These are phyloP conservation scores for Pichia sp. DNA, from an alignment of 1,139 yeast species.

Conservation along the genomic window DNA sequence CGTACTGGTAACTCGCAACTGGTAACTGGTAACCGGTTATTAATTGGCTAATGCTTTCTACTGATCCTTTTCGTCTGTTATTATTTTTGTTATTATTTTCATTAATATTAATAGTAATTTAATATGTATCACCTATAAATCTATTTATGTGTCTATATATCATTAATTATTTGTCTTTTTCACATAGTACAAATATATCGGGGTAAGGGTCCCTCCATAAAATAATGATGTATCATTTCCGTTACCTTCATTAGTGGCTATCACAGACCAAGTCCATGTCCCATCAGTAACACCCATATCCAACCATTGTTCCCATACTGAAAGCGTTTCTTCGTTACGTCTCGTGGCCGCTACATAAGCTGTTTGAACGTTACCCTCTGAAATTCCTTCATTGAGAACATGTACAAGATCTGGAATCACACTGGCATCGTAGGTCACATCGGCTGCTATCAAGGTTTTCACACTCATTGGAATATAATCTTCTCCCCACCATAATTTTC, in stretches of 20 bases:
- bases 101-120: no score
- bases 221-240: neutral
- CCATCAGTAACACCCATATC: constrained; percentile 17
- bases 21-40: no score
- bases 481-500: constrained; percentile 57
- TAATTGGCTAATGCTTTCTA: no score
- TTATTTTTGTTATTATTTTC: no score
- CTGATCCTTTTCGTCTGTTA: no score
- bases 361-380: constrained; percentile 19
- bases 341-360: constrained; percentile 69
- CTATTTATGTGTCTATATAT: no score
- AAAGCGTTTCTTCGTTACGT: constrained; percentile 54
- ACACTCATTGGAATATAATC: constrained; percentile 33
- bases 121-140: no score
- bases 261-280: neutral
- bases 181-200: no score
- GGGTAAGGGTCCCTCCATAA: neutral
- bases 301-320: constrained; percentile 46
- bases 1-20: no score
- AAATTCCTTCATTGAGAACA: constrained; percentile 37
- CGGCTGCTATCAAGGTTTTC: constrained; percentile 68
- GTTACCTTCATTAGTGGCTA: neutral
- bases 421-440: constrained; percentile 73
- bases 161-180: no score
- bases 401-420: constrained; percentile 50